phyloP scores from a whole-genome alignment of 257 asterid species.

The Haberlea rhodopensis region DNA sequence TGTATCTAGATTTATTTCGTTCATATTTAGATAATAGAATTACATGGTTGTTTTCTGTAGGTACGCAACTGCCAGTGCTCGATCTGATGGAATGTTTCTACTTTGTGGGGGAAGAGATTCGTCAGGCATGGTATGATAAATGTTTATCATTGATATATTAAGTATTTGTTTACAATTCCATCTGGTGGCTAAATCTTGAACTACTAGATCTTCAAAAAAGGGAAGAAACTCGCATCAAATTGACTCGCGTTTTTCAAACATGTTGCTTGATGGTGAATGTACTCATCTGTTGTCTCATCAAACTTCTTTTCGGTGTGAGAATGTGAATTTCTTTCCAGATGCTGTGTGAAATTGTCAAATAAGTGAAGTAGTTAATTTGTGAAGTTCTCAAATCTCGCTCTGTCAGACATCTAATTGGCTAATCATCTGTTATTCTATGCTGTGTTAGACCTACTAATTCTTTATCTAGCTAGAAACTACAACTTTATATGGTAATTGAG shows the following conservation, averaged over 20 bases:
- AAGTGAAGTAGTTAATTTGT: constrained; percentile 12
- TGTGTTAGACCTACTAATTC: constrained; percentile 9
- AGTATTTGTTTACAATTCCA: constrained; percentile 7
- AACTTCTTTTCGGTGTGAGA: constrained; percentile 5
- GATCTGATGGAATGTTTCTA: constrained; percentile 99
- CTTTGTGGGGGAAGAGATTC: constrained; percentile 99
- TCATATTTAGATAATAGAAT: constrained; percentile 15
- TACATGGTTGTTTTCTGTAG: constrained; percentile 43
- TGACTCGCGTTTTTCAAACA: background rate
- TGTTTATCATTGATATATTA: constrained; percentile 26
- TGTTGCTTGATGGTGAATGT: constrained; percentile 26
- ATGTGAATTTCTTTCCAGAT: constrained; percentile 8
- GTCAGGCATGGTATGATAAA: constrained; percentile 70
- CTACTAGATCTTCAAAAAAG: constrained; percentile 23
- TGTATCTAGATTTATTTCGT: background rate
- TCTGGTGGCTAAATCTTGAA: constrained; percentile 15
- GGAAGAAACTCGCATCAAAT: constrained; percentile 2
- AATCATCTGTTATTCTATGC: constrained; percentile 2
- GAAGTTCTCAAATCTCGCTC: constrained; percentile 1
- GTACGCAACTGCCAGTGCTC: constrained; percentile 99
- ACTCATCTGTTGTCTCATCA: constrained; percentile 18
- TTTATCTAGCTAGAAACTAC: constrained; percentile 8
- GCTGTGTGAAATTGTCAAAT: constrained; percentile 5
- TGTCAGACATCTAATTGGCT: background rate
- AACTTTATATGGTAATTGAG: background rate